Base-by-base conservation (phyloP, 2,329 filamentous ascomycete species). In the Polychaeton citri region DNA sequence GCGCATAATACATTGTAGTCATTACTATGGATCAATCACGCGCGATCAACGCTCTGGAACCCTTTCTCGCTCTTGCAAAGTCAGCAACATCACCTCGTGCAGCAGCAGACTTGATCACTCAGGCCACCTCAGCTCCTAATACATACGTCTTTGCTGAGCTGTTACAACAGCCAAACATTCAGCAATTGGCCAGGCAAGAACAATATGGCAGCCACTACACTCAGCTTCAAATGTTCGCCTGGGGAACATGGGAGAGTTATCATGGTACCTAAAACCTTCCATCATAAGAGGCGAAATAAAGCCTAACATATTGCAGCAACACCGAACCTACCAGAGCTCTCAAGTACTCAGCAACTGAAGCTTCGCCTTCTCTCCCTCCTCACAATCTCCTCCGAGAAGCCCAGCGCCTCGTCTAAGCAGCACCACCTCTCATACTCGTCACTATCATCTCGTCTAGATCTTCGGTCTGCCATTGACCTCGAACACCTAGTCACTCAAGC, bases 81-180 rank as follows among this genome's bases (percentile, higher is more conserved):
- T 82, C 85, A 8, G 85, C 84, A 43, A 83, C 76, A 5, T 85
- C 86, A 8, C 79, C 85, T 28, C 79, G 82, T 48, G 84, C 86
- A 39, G 81, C 87, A 30, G 79, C 82, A 52, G 86, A 94, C 56
- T 74, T 96, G 36, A 74, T 96, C 56, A 76, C 71, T 31, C 83
- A 86, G 61, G 90, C 87, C 42, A 96, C 86, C 34, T 86, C 85
- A n/a, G 79, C 79, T 38, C 76, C 82, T 19, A 83, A 86, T 60
- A 93, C 87, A 45, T 98, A 80, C 60, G 72, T 96, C 62, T 98
- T 98, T 65, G 76, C 82, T 47, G 88, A 96, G 63, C 78, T 98
- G n/a, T 76, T 98, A 24, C 72, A 81, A 49, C 76, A 78, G 1
- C 76, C 82, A 0, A 76, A 84, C 49, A 77, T 96, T 46, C 81